Percentiles rank a stretch among this genome's conserved stretches.
Conservation (phyloP, 345 rosid genomes). For the Gossypium anomalum region DNA sequence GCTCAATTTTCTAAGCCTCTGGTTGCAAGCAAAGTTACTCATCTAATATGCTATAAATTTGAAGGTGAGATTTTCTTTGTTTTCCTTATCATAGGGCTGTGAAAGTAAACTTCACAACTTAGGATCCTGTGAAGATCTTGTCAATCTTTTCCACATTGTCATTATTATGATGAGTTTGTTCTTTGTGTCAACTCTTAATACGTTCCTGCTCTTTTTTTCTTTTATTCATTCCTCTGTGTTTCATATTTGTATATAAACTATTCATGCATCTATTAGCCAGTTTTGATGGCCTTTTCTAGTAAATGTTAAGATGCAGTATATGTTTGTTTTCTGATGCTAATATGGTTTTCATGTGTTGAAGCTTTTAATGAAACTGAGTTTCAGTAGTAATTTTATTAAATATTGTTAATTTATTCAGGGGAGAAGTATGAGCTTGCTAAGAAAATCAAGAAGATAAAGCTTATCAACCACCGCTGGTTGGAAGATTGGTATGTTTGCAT, state of each 20-base stretch:
- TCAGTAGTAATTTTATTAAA: background rate
- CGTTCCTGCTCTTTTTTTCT: background rate
- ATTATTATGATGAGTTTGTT: background rate
- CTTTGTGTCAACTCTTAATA: background rate
- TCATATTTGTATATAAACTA: background rate
- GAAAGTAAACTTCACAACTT: background rate
- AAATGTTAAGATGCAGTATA: background rate
- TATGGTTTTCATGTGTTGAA: background rate
- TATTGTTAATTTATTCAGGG: slow-evolving; percentile 41
- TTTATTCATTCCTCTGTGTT: background rate
- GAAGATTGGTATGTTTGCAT: slow-evolving; percentile 65
- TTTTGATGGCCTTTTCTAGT: background rate
- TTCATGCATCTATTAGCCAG: background rate
- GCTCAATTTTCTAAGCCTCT: slow-evolving; percentile 85
- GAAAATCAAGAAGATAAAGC: slow-evolving; percentile 66
- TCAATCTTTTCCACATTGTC: background rate
- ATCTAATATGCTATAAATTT: slow-evolving; percentile 92
- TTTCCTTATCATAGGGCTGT: background rate
- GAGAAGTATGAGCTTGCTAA: slow-evolving; percentile 94
- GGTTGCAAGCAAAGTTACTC: slow-evolving; percentile 83
- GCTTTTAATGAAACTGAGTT: background rate
- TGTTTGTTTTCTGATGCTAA: background rate
- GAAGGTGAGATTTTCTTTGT: slow-evolving; percentile 52
- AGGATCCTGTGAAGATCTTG: background rate
- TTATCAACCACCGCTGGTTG: slow-evolving; percentile 89